phyloP scores from a whole-genome alignment of 148 eudicot species.

The Silene conica region DNA sequence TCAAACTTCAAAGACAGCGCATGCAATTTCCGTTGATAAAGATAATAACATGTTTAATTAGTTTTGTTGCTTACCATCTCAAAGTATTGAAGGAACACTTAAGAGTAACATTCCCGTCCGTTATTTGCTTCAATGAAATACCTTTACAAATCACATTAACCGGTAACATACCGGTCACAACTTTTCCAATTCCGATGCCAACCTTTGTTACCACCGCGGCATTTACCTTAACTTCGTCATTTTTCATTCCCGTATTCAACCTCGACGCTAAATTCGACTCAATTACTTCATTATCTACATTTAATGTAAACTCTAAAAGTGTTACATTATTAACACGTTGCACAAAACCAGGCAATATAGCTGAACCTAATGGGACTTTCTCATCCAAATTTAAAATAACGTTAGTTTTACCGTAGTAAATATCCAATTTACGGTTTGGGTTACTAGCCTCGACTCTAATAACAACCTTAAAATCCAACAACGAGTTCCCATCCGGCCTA shows the following conservation, averaged over 20 bases:
- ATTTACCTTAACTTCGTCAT: slow-evolving; percentile 19
- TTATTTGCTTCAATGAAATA: slow-evolving; percentile 32
- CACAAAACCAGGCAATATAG: slow-evolving; percentile 22
- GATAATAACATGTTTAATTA: no score
- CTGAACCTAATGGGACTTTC: slow-evolving; percentile 31
- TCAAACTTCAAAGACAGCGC: no score
- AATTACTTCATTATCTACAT: slow-evolving; percentile 16
- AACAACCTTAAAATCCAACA: slow-evolving; percentile 19
- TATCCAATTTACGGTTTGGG: slow-evolving; percentile 22
- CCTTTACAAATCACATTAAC: slow-evolving; percentile 36
- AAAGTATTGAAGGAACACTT: slow-evolving; percentile 34
- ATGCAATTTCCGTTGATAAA: no score
- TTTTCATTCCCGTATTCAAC: slow-evolving; percentile 28
- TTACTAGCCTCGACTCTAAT: slow-evolving; percentile 38
- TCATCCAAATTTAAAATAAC: slow-evolving; percentile 27
- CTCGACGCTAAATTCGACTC: slow-evolving; percentile 26
- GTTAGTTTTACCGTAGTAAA: slow-evolving; percentile 29
- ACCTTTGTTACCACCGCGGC: slow-evolving; percentile 36
- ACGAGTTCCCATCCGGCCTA: slow-evolving; percentile 23
- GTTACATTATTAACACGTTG: slow-evolving; percentile 41
- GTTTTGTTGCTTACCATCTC: slow-evolving; percentile 29
- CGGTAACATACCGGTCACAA: slow-evolving; percentile 24
- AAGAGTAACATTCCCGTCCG: slow-evolving; percentile 31
- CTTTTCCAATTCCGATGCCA: slow-evolving; percentile 33
- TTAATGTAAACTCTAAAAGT: slow-evolving; percentile 25